These are phyloP conservation scores for Aspergillus sp. DNA, from an alignment of 2,329 filamentous ascomycete genomes.

Conservation along the genomic window DNA sequence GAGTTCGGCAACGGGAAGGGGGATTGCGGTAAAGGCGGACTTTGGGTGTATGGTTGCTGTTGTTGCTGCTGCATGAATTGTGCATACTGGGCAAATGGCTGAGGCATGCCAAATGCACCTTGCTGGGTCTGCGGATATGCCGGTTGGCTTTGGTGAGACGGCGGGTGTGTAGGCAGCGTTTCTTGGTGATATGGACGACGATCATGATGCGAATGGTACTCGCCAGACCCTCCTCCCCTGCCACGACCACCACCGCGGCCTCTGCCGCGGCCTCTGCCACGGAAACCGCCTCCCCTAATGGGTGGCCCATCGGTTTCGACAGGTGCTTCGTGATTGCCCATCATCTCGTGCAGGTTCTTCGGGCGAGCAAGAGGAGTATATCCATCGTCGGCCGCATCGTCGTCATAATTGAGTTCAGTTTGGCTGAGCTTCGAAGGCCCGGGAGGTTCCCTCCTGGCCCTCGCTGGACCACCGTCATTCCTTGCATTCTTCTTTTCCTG, in stretches of 20 bases:
- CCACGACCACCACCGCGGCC: slow-evolving; percentile 30
- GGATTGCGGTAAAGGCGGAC: slow-evolving; percentile 20
- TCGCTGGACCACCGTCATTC: slow-evolving; percentile 31
- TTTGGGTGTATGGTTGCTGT: slow-evolving; percentile 18
- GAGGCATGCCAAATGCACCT: slow-evolving; percentile 16
- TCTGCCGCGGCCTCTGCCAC: slow-evolving; percentile 40
- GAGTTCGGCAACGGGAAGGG: slow-evolving; percentile 33
- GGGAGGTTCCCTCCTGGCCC: slow-evolving; percentile 25
- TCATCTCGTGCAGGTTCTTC: slow-evolving; percentile 48
- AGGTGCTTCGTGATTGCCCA: slow-evolving; percentile 32
- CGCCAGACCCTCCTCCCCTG: slow-evolving; percentile 24
- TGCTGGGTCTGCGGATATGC: slow-evolving; percentile 17
- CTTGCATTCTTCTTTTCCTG: slow-evolving; percentile 44
- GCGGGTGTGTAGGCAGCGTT: slow-evolving; percentile 9
- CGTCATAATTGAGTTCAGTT: slow-evolving; percentile 55
- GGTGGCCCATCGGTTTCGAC: slow-evolving; percentile 21
- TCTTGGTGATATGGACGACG: slow-evolving; percentile 19
- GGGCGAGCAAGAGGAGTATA: slow-evolving; percentile 66
- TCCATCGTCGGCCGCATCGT: slow-evolving; percentile 43
- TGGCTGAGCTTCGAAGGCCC: slow-evolving; percentile 32
- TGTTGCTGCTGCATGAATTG: slow-evolving; percentile 25
- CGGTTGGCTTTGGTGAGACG: slow-evolving; percentile 16
- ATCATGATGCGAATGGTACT: slow-evolving; percentile 17
- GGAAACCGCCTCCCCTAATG: slow-evolving; percentile 32
- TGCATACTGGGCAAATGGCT: slow-evolving; percentile 19